A percentile compares a stretch with the other conserved stretches of the same genome.
phyloP scores from a whole-genome alignment of 2,329 filamentous ascomycete genomes.

The Beauveria sp. region DNA sequence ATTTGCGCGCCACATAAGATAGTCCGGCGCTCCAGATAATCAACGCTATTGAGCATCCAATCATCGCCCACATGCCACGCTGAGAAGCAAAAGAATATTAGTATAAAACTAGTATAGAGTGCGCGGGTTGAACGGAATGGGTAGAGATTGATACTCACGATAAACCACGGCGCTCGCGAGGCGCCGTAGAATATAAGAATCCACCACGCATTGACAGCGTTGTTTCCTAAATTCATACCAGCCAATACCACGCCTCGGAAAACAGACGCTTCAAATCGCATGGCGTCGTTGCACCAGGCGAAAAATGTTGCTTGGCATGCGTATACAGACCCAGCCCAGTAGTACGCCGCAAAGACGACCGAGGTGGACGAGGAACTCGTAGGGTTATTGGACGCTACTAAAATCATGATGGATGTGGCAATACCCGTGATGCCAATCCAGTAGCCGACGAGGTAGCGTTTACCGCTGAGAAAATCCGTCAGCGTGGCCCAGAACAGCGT shows the following conservation, averaged over 20 bases:
- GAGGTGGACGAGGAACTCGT: constrained; percentile 34
- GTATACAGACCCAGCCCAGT: constrained; percentile 63
- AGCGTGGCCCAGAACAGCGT: constrained; percentile 64
- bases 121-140: background rate
- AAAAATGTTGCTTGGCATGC: constrained; percentile 70
- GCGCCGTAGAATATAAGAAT: constrained; percentile 63
- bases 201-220: constrained; percentile 68
- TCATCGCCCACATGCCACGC: constrained; percentile 69
- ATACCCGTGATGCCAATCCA: constrained; percentile 60
- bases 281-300: constrained; percentile 66
- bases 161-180: constrained; percentile 58
- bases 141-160: constrained; percentile 31
- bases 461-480: constrained; percentile 57
- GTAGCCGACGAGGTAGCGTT: constrained; percentile 58
- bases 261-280: constrained; percentile 55
- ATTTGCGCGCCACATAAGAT: constrained; percentile 25
- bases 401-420: constrained; percentile 53
- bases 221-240: constrained; percentile 63
- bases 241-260: constrained; percentile 61
- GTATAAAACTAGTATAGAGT: background rate
- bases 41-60: constrained; percentile 52
- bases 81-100: constrained; percentile 19
- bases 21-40: constrained; percentile 51
- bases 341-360: constrained; percentile 57
- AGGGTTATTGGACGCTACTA: constrained; percentile 40